These are phyloP conservation scores for Rhodotorula toruloides DNA, from an alignment of 768 basidiomycete species.

Conservation along the genomic window DNA sequence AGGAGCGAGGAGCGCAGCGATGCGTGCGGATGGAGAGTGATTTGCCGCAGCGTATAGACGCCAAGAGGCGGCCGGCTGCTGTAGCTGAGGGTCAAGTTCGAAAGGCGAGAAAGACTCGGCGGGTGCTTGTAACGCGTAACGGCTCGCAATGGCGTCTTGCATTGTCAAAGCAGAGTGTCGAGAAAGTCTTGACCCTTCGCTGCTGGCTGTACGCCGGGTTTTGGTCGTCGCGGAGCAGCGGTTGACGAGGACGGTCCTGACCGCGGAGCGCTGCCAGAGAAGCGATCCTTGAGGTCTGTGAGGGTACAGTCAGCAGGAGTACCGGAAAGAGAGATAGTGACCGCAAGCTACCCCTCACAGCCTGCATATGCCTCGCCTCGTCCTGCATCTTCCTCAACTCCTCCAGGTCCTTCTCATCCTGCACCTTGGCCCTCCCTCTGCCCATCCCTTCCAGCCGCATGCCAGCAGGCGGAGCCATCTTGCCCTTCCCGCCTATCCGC, in stretches of 20 bases:
- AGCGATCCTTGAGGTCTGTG: conserved; percentile 30
- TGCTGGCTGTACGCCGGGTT: neutral
- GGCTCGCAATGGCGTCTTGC: no score
- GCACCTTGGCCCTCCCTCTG: neutral
- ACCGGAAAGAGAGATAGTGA: neutral
- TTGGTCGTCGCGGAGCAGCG: neutral
- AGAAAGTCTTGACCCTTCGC: conserved; percentile 26
- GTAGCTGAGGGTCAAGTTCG: neutral
- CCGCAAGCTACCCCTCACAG: conserved; percentile 11
- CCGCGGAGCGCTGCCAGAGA: conserved; percentile 5
- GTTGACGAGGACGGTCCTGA: neutral
- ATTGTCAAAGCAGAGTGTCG: conserved; percentile 12
- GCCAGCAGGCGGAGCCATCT: neutral
- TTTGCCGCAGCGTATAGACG: no score
- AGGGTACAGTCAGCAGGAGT: accelerated
- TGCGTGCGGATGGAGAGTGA: no score
- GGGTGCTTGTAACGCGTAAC: neutral
- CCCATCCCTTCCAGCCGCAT: no score
- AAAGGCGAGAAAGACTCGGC: neutral
- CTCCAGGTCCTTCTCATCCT: neutral
- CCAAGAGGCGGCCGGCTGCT: no score
- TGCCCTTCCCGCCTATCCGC: conserved; percentile 10
- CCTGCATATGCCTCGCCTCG: conserved; percentile 27
- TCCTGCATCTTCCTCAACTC: conserved; percentile 9
- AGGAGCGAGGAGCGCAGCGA: no score